Evolutionary conservation across 768 basidiomycete species (phyloP).

Genomic region (Tulasnella sp.): DNA sequence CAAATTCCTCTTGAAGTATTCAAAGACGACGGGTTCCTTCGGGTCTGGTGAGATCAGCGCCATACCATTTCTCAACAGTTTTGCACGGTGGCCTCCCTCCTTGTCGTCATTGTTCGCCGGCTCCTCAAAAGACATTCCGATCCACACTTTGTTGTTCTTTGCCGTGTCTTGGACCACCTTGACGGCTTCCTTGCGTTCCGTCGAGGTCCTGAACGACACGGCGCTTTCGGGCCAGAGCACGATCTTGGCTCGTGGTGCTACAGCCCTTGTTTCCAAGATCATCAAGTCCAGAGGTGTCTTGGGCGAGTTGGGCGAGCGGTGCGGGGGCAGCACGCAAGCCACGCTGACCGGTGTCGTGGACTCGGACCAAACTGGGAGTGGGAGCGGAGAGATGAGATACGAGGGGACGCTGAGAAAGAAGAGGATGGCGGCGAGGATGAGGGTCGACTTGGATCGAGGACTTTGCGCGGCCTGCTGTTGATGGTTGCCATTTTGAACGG

Average conservation of each 20-base stretch:
- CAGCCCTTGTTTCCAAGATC: conserved; percentile 56
- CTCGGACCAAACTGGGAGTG: conserved; percentile 45
- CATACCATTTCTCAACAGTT: conserved; percentile 60
- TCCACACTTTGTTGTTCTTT: conserved; percentile 46
- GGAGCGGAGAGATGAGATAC: conserved; percentile 50
- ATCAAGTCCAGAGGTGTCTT: conserved; percentile 59
- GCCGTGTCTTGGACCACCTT: conserved; percentile 40
- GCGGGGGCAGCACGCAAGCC: conserved; percentile 65
- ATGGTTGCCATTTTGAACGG: no score
- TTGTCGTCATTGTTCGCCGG: conserved; percentile 43
- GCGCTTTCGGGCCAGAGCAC: conserved; percentile 84
- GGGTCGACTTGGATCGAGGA: no score
- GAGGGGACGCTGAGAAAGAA: conserved; percentile 55
- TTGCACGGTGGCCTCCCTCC: conserved; percentile 44
- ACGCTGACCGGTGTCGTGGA: conserved; percentile 60
- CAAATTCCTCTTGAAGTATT: conserved; percentile 75
- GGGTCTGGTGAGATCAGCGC: conserved; percentile 57
- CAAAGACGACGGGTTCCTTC: conserved; percentile 42
- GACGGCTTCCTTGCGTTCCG: conserved; percentile 58
- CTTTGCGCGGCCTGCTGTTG: no score
- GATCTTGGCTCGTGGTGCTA: conserved; percentile 55
- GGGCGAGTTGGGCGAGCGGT: conserved; percentile 48
- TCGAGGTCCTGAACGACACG: conserved; percentile 59
- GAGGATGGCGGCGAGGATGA: conserved; percentile 6
- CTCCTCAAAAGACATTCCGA: conserved; percentile 78